Base-by-base conservation (phyloP, 768 basidiomycete species). In the Podaxis sp. region DNA sequence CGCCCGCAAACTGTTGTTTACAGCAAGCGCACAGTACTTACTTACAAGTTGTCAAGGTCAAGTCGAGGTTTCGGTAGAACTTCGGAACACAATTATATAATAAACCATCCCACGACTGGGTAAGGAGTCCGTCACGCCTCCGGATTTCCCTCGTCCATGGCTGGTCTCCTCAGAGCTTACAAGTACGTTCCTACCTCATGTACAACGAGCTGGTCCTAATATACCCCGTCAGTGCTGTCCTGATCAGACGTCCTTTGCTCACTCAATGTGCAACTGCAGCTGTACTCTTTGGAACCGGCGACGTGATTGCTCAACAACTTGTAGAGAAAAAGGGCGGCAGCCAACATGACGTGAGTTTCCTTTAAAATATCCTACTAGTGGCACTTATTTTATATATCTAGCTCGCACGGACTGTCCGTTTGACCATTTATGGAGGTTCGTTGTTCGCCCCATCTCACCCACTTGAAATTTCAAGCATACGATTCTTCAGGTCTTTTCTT, bases 261-360 rank as follows among this genome's bases (percentile, higher is more conserved):
- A 75, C 85, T 2, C 88, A 90, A 66, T 89, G 86, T 61, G 73
- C 75, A 0, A 89, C 89, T 0, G 88, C 88, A 0, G 84, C 81
- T 1, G 67, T 88, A 55, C 76, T 93, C 8, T 93, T 93, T 65
- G 87, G 89, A 49, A 77, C 82, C 5, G 91, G 90, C 22, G 93
- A 94, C 70, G 68, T 94, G 1, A 82, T 96, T 47, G 94, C 94
- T 0, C 94, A 97, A 74, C 95, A 96, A 73, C 82, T 77, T 1
- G 82, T 96, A 19, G 95, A 96, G 70, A 79, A 78, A 68, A 83
- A 78, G 66, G 91, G 93, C 5, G 77, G 69, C 8, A 33, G 9
- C 58, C 72, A 87, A 2, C 94, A 96, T 69, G 94, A 97, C 66
- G 90, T 91, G 65, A 66, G 86, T 79, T 46, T 55, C 29, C 36